A percentile compares a stretch with the other conserved stretches of the same genome.
Evolutionary conservation across 2,329 filamentous ascomycete species (phyloP).

Genomic region (Xylariaceae sp.): DNA sequence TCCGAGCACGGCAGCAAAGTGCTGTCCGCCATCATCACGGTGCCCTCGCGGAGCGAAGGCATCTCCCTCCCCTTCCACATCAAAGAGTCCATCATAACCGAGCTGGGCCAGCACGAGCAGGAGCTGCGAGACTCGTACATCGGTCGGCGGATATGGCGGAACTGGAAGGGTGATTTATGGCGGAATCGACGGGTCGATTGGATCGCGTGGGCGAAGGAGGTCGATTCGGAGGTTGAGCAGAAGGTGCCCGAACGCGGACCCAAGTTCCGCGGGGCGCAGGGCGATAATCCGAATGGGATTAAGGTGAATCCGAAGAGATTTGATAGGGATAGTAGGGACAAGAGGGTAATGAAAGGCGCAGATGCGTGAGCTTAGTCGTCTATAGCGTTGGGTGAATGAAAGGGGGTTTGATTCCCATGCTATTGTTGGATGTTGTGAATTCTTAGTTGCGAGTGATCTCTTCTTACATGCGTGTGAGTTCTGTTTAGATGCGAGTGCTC

Average conservation of each 20-base stretch:
- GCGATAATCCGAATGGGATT: slow-evolving; percentile 16
- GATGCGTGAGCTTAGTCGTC: not conserved
- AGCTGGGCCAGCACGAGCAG: slow-evolving; percentile 44
- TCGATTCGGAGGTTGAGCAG: slow-evolving; percentile 31
- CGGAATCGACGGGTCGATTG: slow-evolving; percentile 49
- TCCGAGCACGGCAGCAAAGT: slow-evolving; percentile 50
- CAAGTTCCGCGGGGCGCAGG: slow-evolving; percentile 5
- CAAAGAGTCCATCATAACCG: slow-evolving; percentile 50
- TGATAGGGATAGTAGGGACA: slow-evolving; percentile 5
- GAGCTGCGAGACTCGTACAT: slow-evolving; percentile 49
- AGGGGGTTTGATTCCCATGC: no score
- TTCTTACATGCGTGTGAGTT: no score
- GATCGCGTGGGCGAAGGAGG: slow-evolving; percentile 53
- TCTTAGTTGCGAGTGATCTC: no score
- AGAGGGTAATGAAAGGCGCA: not conserved
- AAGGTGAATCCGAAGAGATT: slow-evolving; percentile 5
- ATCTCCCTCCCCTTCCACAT: slow-evolving; percentile 51
- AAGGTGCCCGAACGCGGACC: slow-evolving; percentile 8
- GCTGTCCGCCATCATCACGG: slow-evolving; percentile 43
- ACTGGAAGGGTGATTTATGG: slow-evolving; percentile 56
- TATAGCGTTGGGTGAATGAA: no score
- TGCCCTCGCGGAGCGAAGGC: slow-evolving; percentile 46
- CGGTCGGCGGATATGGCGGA: slow-evolving; percentile 52
- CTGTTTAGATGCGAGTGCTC: no score
- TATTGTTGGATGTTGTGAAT: no score